phyloP scores from a whole-genome alignment of 2,329 filamentous ascomycete genomes.

The Thielaviopsis populi region DNA sequence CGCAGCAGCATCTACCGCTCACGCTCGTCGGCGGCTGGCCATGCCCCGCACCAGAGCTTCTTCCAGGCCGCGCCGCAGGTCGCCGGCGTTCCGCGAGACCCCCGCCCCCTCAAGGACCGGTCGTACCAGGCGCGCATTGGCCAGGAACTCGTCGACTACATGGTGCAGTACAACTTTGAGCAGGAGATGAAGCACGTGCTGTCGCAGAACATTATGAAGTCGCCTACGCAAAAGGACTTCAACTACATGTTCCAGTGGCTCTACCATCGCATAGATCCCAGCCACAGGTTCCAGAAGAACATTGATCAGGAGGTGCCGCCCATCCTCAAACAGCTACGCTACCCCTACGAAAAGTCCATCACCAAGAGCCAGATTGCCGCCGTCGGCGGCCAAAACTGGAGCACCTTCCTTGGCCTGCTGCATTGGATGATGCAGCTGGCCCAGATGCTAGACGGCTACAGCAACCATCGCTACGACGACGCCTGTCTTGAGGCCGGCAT shows the following conservation, averaged over 20 bases:
- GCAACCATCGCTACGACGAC: constrained; percentile 67
- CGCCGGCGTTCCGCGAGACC: constrained; percentile 72
- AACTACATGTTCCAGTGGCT: constrained; percentile 97
- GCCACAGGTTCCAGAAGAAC: constrained; percentile 81
- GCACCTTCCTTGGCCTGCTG: constrained; percentile 78
- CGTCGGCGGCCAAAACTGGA: constrained; percentile 94
- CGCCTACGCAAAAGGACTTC: constrained; percentile 96
- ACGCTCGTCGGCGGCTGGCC: constrained; percentile 52
- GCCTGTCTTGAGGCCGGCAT: constrained; percentile 77
- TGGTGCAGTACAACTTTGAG: constrained; percentile 89
- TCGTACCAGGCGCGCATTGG: constrained; percentile 69
- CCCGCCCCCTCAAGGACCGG: constrained; percentile 69
- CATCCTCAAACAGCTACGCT: constrained; percentile 81
- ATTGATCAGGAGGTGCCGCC: constrained; percentile 92
- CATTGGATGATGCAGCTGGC: constrained; percentile 99
- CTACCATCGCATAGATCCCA: constrained; percentile 88
- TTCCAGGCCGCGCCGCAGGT: constrained; percentile 75
- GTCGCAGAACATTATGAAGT: constrained; percentile 81
- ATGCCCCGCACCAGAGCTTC: constrained; percentile 76
- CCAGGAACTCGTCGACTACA: constrained; percentile 79
- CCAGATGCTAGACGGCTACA: constrained; percentile 80
- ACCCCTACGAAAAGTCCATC: constrained; percentile 89
- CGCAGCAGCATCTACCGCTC: constrained; percentile 70
- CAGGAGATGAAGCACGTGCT: constrained; percentile 92
- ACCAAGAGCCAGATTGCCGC: constrained; percentile 92